Conservation (phyloP, 176 grass and related monocot species). For the Eremochloa ophiuroides region DNA sequence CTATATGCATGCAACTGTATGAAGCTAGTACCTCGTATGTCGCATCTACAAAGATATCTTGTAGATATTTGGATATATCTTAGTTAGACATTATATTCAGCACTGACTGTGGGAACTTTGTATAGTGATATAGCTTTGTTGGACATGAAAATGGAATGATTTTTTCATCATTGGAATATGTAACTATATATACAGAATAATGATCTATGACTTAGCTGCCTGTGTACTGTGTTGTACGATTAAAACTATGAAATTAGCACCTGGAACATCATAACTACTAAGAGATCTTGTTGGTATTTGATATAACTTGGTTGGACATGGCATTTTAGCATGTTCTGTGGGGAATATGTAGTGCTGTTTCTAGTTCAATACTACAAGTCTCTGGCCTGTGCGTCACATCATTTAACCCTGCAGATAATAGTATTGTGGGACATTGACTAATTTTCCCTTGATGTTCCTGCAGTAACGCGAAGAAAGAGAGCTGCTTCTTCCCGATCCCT, state of each 20-base stretch:
- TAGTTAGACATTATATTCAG: background rate
- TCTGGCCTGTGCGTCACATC: too few species aligned
- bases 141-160: background rate
- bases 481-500: conserved; percentile 93
- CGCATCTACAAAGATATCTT: background rate
- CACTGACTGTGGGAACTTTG: background rate
- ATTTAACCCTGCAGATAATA: too few species aligned
- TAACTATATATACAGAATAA: background rate
- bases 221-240: background rate
- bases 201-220: background rate
- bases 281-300: background rate
- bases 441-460: background rate
- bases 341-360: background rate
- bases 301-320: conserved; percentile 1
- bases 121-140: background rate
- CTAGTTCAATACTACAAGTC: background rate
- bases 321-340: background rate
- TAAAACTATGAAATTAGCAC: background rate
- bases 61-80: background rate
- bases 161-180: background rate
- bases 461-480: conserved; percentile 91
- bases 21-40: background rate
- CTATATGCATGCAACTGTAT: background rate
- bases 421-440: too few species aligned
- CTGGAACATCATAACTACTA: background rate